Base-by-base conservation (phyloP, 495 filamentous ascomycete species). In the Cryomyces minteri region DNA sequence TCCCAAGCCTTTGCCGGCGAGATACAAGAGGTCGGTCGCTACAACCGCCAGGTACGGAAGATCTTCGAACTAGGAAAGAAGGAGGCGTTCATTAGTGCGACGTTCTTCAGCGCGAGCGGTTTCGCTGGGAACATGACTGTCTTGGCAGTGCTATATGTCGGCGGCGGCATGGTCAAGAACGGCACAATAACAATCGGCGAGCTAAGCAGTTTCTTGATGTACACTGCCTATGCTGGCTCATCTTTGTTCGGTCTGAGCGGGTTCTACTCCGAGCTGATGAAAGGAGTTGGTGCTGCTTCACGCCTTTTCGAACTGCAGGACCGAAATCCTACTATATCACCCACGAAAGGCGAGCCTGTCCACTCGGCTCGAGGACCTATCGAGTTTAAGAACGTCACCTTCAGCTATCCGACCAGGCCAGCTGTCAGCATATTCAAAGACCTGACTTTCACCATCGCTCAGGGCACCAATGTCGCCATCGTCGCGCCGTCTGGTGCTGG, bases 191-290 rank as follows among this genome's bases (percentile, higher is more conserved):
- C 71, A 31, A 76, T 96, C 44, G 90, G 90, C 46, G 92, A 96
- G 47, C 64, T 98, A 45, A 86, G 92, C n/a, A 88, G 84, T 4
- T 98, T 98, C 62, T 68, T 98, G 57, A 95, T 98, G 90, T 98
- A 95, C 56, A 85, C 88, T 10, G 87, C 81, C 14, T 95, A 88
- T 63, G 88, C 88, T 14, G 88, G 88, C 6, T 82, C 78, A 28
- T 86, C 80, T 63, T 74, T 98, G 50, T 92, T 96, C 51, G 90
- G 90, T 4, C 66, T 98, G 7, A 92, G 86, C 32, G 84, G 80
- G 53, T 98, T 98, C 65, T 95, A 94, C 66, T 94, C 87, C 7
- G 90, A 98, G 59, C 73, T 98, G 14, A 96, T 95, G 90, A 96
- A 96, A 58, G 92, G 92, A 36, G 90, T 94, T 25, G 90, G 90